Conservation (phyloP, 208 protist genomes). For the Trypanosomatidae sp. region DNA sequence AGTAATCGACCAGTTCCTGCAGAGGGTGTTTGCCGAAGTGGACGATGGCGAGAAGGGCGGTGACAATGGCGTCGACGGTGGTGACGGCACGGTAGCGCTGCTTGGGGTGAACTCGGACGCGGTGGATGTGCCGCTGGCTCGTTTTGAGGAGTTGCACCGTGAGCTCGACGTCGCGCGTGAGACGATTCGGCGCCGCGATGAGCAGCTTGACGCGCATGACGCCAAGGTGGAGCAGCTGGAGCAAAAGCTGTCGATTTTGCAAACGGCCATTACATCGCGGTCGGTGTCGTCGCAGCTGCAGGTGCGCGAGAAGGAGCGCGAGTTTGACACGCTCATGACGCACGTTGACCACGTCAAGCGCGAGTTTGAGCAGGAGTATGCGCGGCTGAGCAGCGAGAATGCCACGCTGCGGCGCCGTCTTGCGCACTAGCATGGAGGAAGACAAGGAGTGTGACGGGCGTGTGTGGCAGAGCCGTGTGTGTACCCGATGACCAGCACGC, state of each 20-base stretch:
- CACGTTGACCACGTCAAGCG: slow-evolving; percentile 27
- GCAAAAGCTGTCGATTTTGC: slow-evolving; percentile 48
- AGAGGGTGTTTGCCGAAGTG: slow-evolving; percentile 60
- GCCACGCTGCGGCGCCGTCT: slow-evolving; percentile 8
- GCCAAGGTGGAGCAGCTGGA: slow-evolving; percentile 62
- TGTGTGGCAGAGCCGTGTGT: too few relatives aligned
- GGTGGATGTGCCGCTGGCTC: slow-evolving; percentile 38
- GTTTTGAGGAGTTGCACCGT: slow-evolving; percentile 53
- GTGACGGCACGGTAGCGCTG: too few relatives aligned
- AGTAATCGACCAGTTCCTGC: slow-evolving; percentile 56
- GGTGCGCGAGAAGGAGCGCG: slow-evolving; percentile 34
- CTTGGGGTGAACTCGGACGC: slow-evolving; percentile 35
- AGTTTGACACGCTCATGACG: slow-evolving; percentile 27
- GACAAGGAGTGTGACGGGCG: too few relatives aligned
- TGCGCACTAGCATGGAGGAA: neutral
- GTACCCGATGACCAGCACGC: too few relatives aligned
- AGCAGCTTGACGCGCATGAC: slow-evolving; percentile 56
- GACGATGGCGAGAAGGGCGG: slow-evolving; percentile 42
- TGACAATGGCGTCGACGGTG: too few relatives aligned
- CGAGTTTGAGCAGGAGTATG: slow-evolving; percentile 41
- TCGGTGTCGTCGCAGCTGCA: slow-evolving; percentile 36
- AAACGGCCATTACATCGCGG: slow-evolving; percentile 52
- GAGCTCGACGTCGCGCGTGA: slow-evolving; percentile 45
- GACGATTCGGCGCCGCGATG: slow-evolving; percentile 46
- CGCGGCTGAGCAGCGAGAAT: slow-evolving; percentile 36